Base-by-base conservation (phyloP, 2,329 filamentous ascomycete genomes). In the Xylaria sp. region DNA sequence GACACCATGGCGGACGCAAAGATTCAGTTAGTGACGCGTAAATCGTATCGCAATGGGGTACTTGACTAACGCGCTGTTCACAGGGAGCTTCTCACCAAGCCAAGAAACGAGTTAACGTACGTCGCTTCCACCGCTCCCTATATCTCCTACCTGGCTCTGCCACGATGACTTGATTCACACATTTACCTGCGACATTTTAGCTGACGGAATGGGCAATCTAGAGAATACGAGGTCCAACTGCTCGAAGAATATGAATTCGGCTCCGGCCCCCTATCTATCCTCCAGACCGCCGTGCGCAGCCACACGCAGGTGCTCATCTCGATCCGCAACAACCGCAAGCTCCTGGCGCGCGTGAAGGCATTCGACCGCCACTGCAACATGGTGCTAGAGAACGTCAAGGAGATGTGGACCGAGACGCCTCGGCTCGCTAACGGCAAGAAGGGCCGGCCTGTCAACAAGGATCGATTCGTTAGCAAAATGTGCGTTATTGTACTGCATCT, bases 361-460 rank as follows among this genome's bases (percentile, higher is more conserved):
- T 99, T 99, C 81, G 96, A 99, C 83, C 89, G 96, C 70, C 96
- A 99, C 83, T 98, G 94, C 89, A 99, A 99, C 84, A 98, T 99
- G 96, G 93, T 97, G 3, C 86, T 98, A 57, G 94, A 97, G 86
- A 97, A 97, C 75, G 94, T 97, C 52, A 97, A 97, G 87, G 96
- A 99, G 85, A 98, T 99, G 95, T 99, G 96, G 96, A 98, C 94
- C 10, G 96, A 99, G 84, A 96, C 92, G 65, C 94, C 95, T 58
- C 86, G 90, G 70, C 87, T 93, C 78, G 90, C 92, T 25, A 91
- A 91, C 73, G 95, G 95, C 74, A 96, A 95, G 86, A 94, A 94
- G 84, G 94, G 94, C 65, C 86, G 92, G 77, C 90, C 92, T 54
- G 93, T 98, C 71, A 99, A 99, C 85, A 98, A 98, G 89, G 96